Evolutionary conservation across 148 eudicot genomes (phyloP).

Genomic region (Cornus suecica): DNA sequence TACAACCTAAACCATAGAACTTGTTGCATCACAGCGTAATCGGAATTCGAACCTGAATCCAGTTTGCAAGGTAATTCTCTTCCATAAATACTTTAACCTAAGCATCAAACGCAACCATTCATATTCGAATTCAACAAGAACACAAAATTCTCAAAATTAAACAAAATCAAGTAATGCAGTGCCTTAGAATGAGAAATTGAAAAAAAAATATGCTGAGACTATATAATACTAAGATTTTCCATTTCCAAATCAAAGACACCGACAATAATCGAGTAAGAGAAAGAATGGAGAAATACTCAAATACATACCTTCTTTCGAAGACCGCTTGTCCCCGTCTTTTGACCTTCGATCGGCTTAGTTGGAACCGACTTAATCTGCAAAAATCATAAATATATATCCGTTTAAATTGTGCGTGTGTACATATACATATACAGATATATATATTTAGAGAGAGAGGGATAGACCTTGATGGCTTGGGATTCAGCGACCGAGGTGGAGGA

Average conservation of each 20-base stretch:
- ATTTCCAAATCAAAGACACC: background rate
- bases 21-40: background rate
- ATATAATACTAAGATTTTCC: too few relatives aligned
- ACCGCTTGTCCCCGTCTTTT: slow-evolving; percentile 96
- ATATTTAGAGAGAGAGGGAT: background rate
- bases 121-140: slow-evolving; percentile 13
- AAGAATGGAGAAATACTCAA: background rate
- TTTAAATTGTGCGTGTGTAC: background rate
- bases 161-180: background rate
- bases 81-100: slow-evolving; percentile 94
- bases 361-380: slow-evolving; percentile 64
- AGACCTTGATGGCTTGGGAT: slow-evolving; percentile 50
- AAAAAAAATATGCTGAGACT: too few relatives aligned
- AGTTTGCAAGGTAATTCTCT: slow-evolving; percentile 91
- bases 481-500: slow-evolving; percentile 34
- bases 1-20: background rate
- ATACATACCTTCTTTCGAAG: slow-evolving; percentile 92
- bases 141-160: slow-evolving; percentile 4
- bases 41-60: slow-evolving; percentile 79
- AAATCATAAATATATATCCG: background rate
- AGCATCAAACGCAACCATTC: slow-evolving; percentile 9
- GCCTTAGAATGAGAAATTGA: too few relatives aligned
- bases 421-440: background rate
- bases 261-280: too few relatives aligned
- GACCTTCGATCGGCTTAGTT: slow-evolving; percentile 70